phyloP scores from a whole-genome alignment of 805 yeast species.

The Saccharomycopsis sp. region DNA sequence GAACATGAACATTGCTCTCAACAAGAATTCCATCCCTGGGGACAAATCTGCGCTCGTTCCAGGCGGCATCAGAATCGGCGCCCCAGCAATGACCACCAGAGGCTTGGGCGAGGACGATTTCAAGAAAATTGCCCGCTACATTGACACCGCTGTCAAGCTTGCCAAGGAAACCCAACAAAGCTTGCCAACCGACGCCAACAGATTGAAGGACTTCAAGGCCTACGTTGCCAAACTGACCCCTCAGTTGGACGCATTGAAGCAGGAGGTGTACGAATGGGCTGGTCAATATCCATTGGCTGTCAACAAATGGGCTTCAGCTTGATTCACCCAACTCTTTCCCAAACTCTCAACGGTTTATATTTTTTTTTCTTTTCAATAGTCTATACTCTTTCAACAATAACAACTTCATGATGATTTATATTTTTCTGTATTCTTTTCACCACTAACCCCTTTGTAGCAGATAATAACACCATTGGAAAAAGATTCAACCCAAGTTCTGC shows the following conservation, averaged over 20 bases:
- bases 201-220: conserved; percentile 91
- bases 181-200: conserved; percentile 88
- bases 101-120: conserved; percentile 78
- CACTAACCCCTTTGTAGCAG: too few relatives aligned
- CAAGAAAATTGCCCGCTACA: conserved; percentile 67
- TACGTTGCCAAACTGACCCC: conserved; percentile 64
- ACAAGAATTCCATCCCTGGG: conserved; percentile 94
- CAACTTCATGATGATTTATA: too few relatives aligned
- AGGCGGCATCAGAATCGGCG: conserved; percentile 92
- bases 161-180: conserved; percentile 60
- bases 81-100: conserved; percentile 98
- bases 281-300: conserved; percentile 70
- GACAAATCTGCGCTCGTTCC: conserved; percentile 95
- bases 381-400: too few relatives aligned
- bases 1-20: conserved; percentile 85
- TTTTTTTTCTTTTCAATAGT: too few relatives aligned
- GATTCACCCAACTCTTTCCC: too few relatives aligned
- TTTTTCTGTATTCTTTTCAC: too few relatives aligned
- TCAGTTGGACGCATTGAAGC: conserved; percentile 56
- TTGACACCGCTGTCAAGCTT: conserved; percentile 68
- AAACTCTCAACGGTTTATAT: too few relatives aligned
- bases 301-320: conserved; percentile 21
- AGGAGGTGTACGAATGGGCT: conserved; percentile 86
- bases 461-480: too few relatives aligned
- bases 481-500: too few relatives aligned